A percentile compares a stretch with the other conserved stretches of the same genome.
These are phyloP conservation scores for Xylaria hypoxylon DNA, from an alignment of 2,329 filamentous ascomycete species.

Conservation along the genomic window DNA sequence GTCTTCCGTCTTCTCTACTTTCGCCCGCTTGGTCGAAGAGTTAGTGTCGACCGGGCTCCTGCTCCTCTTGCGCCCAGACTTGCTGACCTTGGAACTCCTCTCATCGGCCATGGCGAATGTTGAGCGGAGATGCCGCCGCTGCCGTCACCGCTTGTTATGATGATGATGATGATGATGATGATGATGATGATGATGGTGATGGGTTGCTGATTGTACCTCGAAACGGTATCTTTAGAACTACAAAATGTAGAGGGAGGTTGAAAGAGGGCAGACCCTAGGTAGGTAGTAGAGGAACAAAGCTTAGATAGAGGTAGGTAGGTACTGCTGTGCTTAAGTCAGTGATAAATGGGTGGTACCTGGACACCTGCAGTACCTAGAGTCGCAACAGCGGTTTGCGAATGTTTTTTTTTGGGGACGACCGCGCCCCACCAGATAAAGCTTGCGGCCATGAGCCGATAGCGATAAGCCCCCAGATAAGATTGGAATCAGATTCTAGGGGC, in stretches of 20 bases:
- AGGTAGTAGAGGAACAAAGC: background rate
- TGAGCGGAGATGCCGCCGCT: background rate
- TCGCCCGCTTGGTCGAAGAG: constrained; percentile 47
- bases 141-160: background rate
- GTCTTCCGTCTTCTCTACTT: constrained; percentile 44
- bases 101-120: constrained; percentile 38
- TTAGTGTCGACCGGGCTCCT: constrained; percentile 44
- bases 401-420: constrained; percentile 18
- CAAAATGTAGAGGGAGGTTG: background rate
- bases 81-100: constrained; percentile 40
- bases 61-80: constrained; percentile 45
- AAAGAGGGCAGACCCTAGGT: too few relatives aligned
- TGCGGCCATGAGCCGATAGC: constrained; percentile 5
- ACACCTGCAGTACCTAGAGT: too few relatives aligned
- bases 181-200: background rate
- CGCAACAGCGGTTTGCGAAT: constrained; percentile 1
- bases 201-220: background rate
- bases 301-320: too few relatives aligned
- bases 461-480: constrained; percentile 8
- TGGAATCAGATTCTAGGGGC: background rate
- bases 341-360: too few relatives aligned
- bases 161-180: too few relatives aligned
- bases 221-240: background rate
- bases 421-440: constrained; percentile 15
- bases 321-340: too few relatives aligned